A percentile compares a stretch with the other conserved stretches of the same genome.
Evolutionary conservation across 2,329 filamentous ascomycete genomes (phyloP).

Genomic region (Periconia digitata): DNA sequence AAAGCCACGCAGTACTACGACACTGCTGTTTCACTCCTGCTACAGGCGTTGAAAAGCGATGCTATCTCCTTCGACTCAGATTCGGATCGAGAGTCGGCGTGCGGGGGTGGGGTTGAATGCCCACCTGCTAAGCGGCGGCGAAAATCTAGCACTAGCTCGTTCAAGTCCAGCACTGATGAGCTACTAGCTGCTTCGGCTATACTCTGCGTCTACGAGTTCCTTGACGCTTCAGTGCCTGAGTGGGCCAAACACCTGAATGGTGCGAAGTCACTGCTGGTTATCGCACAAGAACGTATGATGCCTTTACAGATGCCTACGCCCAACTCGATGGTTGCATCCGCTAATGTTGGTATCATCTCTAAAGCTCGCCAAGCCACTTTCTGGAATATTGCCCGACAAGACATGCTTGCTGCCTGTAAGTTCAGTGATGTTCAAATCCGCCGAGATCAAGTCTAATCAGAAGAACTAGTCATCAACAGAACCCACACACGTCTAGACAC

Average conservation of each 20-base stretch:
- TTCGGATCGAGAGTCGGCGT: slow-evolving; percentile 19
- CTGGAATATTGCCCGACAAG: slow-evolving; percentile 68
- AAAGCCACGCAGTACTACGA: slow-evolving; percentile 64
- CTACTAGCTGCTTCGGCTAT: slow-evolving; percentile 67
- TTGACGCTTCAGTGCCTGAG: slow-evolving; percentile 64
- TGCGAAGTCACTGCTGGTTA: slow-evolving; percentile 63
- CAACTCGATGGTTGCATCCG: slow-evolving; percentile 26
- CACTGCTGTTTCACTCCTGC: slow-evolving; percentile 54
- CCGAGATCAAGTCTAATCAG: slow-evolving; percentile 5
- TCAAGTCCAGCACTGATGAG: slow-evolving; percentile 57
- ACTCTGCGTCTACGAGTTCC: slow-evolving; percentile 67
- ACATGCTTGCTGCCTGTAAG: slow-evolving; percentile 64
- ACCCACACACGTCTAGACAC: slow-evolving; percentile 63
- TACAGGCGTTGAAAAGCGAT: slow-evolving; percentile 40
- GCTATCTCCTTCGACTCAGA: slow-evolving; percentile 28
- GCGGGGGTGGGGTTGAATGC: slow-evolving; percentile 10
- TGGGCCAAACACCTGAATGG: slow-evolving; percentile 68
- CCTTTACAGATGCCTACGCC: slow-evolving; percentile 48
- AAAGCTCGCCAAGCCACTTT: slow-evolving; percentile 62
- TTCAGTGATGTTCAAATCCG: slow-evolving; percentile 10
- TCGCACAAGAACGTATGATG: slow-evolving; percentile 54
- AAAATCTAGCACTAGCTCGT: slow-evolving; percentile 42
- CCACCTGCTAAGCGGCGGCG: slow-evolving; percentile 45
- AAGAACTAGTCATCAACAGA: slow-evolving; percentile 57
- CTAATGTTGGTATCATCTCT: slow-evolving; percentile 45